These are phyloP conservation scores for Rubroshorea leprosula DNA, from an alignment of 345 rosid species.

Conservation along the genomic window DNA sequence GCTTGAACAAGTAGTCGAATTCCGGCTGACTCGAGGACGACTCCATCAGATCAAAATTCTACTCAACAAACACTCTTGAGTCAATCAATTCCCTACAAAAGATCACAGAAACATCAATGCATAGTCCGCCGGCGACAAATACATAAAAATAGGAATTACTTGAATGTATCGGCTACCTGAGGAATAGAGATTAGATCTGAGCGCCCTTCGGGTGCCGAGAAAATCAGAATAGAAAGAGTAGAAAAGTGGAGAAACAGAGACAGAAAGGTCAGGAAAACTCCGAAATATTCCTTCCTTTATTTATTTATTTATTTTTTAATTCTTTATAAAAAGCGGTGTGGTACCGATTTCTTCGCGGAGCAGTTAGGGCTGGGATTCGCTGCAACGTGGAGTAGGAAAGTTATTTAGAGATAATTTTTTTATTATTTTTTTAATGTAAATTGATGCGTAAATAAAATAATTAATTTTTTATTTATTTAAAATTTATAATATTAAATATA, in stretches of 20 bases:
- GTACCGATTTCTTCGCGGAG: background rate
- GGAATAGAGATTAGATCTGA: background rate
- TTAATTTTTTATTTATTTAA: too few species aligned
- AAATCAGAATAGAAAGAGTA: background rate
- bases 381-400: background rate
- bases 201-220: too few species aligned
- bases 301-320: background rate
- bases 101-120: background rate
- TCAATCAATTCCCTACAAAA: background rate
- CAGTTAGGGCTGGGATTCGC: background rate
- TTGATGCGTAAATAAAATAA: too few species aligned
- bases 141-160: background rate
- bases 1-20: constrained; percentile 69
- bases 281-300: background rate
- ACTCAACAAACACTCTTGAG: background rate
- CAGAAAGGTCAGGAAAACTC: background rate
- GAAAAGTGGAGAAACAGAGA: background rate
- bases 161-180: background rate
- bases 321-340: background rate
- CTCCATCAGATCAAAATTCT: constrained; percentile 32
- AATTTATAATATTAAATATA: too few species aligned
- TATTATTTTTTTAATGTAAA: too few species aligned
- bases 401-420: too few species aligned
- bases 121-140: background rate
- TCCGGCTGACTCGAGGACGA: constrained; percentile 58